Evolutionary conservation across 257 asterid species (phyloP).

Genomic region (Petrea volubilis): DNA sequence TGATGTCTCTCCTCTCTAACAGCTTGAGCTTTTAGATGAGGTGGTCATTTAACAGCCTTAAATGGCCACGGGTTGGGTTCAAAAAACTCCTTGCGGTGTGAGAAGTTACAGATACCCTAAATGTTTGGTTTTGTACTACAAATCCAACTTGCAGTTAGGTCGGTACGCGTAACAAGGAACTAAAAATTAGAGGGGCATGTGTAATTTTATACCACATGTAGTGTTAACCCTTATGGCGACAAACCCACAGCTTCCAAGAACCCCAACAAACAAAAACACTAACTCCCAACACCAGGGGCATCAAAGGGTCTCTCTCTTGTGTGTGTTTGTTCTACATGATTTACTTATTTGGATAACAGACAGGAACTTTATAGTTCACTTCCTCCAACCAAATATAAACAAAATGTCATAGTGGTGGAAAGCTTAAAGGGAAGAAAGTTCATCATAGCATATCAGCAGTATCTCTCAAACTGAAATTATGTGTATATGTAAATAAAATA

Average conservation of each 20-base stretch:
- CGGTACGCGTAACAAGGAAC: too few relatives aligned
- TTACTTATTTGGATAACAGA: not conserved
- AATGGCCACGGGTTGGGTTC: too few relatives aligned
- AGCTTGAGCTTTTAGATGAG: too few relatives aligned
- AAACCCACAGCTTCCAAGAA: slow-evolving; percentile 7
- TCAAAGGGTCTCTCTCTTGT: not conserved
- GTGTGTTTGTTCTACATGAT: not conserved
- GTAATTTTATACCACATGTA: not conserved
- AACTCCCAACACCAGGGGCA: not conserved
- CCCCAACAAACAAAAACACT: not conserved
- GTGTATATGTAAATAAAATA: not conserved
- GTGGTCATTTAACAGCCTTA: too few relatives aligned
- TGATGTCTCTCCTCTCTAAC: too few relatives aligned
- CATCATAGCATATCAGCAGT: not conserved
- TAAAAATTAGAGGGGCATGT: too few relatives aligned
- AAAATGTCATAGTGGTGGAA: not conserved
- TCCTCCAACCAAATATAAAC: not conserved
- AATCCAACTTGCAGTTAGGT: too few relatives aligned
- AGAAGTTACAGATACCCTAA: too few relatives aligned
- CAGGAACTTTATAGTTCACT: not conserved
- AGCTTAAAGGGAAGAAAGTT: not conserved
- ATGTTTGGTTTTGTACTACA: too few relatives aligned
- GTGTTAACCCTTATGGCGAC: not conserved
- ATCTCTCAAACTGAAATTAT: not conserved
- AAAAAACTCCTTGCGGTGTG: too few relatives aligned